A percentile compares a stretch with the other conserved stretches of the same genome.
Evolutionary conservation across 345 rosid species (phyloP).

Genomic region (Eucalyptus albens): DNA sequence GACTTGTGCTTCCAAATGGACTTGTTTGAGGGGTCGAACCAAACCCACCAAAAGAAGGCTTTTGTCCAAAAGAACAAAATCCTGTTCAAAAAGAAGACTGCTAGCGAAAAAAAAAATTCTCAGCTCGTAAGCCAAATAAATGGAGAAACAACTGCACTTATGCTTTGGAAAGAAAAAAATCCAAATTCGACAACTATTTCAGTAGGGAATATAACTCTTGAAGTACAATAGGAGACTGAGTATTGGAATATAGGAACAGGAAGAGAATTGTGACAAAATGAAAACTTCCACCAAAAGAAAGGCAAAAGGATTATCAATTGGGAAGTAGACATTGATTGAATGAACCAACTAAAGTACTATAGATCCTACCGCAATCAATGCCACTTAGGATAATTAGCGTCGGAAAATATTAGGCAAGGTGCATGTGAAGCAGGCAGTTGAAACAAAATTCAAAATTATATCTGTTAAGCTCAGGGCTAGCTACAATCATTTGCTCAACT

Average conservation of each 20-base stretch:
- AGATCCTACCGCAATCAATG: background rate
- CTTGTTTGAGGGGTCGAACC: constrained; percentile 19
- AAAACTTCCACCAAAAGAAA: background rate
- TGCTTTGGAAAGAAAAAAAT: background rate
- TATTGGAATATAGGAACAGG: background rate
- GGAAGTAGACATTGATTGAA: background rate
- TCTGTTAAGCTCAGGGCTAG: background rate
- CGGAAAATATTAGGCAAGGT: background rate
- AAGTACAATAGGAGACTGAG: background rate
- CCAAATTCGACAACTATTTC: background rate
- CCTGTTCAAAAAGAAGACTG: constrained; percentile 10
- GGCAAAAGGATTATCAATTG: background rate
- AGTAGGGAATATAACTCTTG: background rate
- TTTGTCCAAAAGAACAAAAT: constrained; percentile 54
- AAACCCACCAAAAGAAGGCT: constrained; percentile 59
- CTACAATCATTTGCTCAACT: background rate
- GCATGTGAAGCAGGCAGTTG: background rate
- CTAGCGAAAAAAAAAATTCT: background rate
- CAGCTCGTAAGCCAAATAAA: background rate
- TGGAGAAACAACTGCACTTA: no score
- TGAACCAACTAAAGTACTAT: background rate
- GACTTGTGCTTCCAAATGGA: constrained; percentile 17
- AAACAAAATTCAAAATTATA: background rate
- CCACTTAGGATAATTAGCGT: background rate
- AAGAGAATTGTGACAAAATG: background rate